Percentiles rank a stretch among this genome's conserved stretches.
Evolutionary conservation across 805 yeast species (phyloP).

Genomic region (Kodamaea fukazawae): DNA sequence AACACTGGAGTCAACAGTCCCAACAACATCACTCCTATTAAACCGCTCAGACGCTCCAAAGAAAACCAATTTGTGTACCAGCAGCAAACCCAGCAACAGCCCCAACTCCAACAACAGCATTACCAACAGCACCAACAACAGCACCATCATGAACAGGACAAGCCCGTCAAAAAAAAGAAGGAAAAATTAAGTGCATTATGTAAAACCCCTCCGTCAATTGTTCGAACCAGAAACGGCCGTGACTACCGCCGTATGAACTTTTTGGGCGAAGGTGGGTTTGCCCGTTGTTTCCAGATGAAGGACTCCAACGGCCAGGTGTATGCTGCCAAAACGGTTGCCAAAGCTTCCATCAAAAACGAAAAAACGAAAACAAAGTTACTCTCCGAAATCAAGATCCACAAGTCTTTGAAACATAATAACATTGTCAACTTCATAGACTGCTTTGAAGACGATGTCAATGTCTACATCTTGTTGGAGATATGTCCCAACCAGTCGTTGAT

Average conservation of each 20-base stretch:
- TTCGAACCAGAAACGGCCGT: constrained; percentile 80
- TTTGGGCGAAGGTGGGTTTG: constrained; percentile 98
- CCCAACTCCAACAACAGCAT: constrained; percentile 13
- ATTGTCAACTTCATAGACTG: constrained; percentile 93
- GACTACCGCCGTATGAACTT: constrained; percentile 88
- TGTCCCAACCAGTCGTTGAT: constrained; percentile 93
- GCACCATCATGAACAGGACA: constrained; percentile 16
- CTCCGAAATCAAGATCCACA: constrained; percentile 94
- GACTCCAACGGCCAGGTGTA: constrained; percentile 81
- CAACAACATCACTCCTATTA: constrained; percentile 41
- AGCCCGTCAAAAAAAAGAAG: constrained; percentile 61
- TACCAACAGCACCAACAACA: constrained; percentile 5
- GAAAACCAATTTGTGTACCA: constrained; percentile 16
- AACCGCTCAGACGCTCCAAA: constrained; percentile 27
- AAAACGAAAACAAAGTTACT: constrained; percentile 83
- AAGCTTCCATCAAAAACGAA: constrained; percentile 85
- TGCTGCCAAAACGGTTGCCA: constrained; percentile 98
- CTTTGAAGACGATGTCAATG: constrained; percentile 94
- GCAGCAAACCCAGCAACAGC: constrained; percentile 13
- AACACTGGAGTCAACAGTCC: constrained; percentile 4
- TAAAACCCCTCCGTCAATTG: constrained; percentile 94
- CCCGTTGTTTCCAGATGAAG: constrained; percentile 95
- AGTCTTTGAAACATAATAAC: constrained; percentile 82
- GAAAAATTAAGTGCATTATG: constrained; percentile 89
- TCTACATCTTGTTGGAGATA: constrained; percentile 87